Evolutionary conservation across 371 early-diverging fungal genomes (phyloP).

Genomic region (Saksenaea vasiformis): DNA sequence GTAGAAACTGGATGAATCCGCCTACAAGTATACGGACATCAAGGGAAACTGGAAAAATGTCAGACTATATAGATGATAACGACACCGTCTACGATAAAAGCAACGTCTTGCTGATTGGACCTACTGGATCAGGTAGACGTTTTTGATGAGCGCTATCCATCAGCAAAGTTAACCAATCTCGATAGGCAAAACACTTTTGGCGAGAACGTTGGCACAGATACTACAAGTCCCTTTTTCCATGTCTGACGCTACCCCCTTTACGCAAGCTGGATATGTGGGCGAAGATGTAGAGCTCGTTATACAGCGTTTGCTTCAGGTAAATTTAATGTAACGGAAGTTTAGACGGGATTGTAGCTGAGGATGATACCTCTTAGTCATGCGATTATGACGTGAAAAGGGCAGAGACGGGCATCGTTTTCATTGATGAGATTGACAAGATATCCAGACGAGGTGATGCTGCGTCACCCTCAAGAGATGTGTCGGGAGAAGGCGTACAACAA

Average conservation of each 20-base stretch:
- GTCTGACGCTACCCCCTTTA: constrained; percentile 94
- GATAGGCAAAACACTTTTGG: constrained; percentile 80
- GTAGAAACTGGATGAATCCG: constrained; percentile 1
- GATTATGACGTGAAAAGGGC: constrained; percentile 87
- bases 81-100: constrained; percentile 81
- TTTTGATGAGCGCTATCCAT: no score
- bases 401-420: constrained; percentile 90
- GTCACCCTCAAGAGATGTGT: constrained; percentile 85
- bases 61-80: constrained; percentile 5
- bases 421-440: constrained; percentile 94
- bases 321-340: no score
- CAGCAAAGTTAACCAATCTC: no score
- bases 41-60: constrained; percentile 9
- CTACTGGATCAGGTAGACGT: constrained; percentile 68
- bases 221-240: constrained; percentile 90
- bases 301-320: constrained; percentile 78
- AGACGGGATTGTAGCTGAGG: no score
- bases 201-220: constrained; percentile 82
- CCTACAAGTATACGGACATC: constrained; percentile 6
- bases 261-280: constrained; percentile 94
- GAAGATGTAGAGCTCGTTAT: constrained; percentile 94
- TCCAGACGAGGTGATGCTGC: constrained; percentile 75
- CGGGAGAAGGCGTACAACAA: constrained; percentile 95
- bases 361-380: constrained; percentile 53
- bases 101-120: constrained; percentile 88